Evolutionary conservation across 108 stramenopile species (phyloP), one percentile per base, ranked within the genome.

Genomic region (Phaeodactylum tricornutum): DNA sequence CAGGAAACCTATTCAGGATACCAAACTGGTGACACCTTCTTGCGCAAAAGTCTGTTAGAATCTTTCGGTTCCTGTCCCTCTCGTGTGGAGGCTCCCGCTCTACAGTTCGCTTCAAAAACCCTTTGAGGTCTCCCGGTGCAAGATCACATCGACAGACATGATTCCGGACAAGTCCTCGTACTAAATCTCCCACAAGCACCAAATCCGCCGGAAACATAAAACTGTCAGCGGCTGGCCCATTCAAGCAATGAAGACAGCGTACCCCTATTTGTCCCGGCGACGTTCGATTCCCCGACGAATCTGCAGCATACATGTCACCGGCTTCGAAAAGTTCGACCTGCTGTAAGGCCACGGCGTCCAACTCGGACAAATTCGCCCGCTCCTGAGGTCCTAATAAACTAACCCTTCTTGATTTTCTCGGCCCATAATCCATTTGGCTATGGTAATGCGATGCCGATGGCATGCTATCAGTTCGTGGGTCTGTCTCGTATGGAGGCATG

Each of bases 191-290:
- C 8, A 52, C 25, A 6, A 23, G 21, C 11, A 17, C 35, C 1
- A 52, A n/a, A 2, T 4, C 4, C 35, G 22, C 16, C 24, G 50
- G 50, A 33, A 52, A 36, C 2, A 36, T 52, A n/a, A 20, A 16
- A 24, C 21, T 36, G 34, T 21, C 25, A 22, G 34, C 21, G 19
- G 21, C 17, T 15, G 50, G 33, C 15, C 8, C 20, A 20, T 12
- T 26, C 12, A 38, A 17, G 35, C 35, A 52, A 25, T 52, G 50
- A 26, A 52, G 21, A 25, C 35, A 52, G 34, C 50, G 33, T 26
- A 34, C 24, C n/a, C 21, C 50, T 37, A 23, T 19, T 19, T 15
- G 15, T 20, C 33, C 34, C 50, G 38, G 3, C 11, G 34, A 8
- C 29, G 38, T 22, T 31, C n/a, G 47, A 27, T 6, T 27, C 15